These are phyloP conservation scores for Fomitopsis pinicola DNA, from an alignment of 1,284 basidiomycete species.

Conservation along the genomic window DNA sequence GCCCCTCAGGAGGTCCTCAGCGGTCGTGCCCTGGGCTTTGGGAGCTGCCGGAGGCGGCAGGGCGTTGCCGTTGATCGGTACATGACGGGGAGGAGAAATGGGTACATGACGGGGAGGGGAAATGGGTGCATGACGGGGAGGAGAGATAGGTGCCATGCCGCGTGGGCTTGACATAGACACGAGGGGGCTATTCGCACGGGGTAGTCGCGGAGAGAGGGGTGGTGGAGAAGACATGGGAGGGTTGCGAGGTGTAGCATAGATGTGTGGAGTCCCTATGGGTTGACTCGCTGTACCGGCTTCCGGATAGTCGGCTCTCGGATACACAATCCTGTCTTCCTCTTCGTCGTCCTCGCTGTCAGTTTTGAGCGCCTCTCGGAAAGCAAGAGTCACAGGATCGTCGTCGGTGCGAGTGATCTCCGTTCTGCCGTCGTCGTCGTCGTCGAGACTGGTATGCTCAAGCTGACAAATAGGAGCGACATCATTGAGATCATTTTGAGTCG, in stretches of 20 bases:
- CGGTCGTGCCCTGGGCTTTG: constrained; percentile 39
- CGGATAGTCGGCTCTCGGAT: neutral
- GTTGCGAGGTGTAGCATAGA: constrained; percentile 1
- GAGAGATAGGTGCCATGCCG: neutral
- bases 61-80: constrained; percentile 1
- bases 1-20: constrained; percentile 58
- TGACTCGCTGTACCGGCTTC: neutral
- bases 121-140: neutral
- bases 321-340: constrained; percentile 39
- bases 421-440: constrained; percentile 61
- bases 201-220: neutral
- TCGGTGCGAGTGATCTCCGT: constrained; percentile 70
- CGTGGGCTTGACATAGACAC: neutral
- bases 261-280: neutral
- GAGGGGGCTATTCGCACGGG: neutral
- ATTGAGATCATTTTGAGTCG: constrained; percentile 7
- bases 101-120: neutral
- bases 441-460: constrained; percentile 7
- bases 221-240: neutral
- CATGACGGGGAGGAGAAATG: neutral
- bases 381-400: constrained; percentile 78
- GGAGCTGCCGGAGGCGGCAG: constrained; percentile 8
- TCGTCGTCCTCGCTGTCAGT: constrained; percentile 39
- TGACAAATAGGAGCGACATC: constrained; percentile 2
- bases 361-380: constrained; percentile 61